Evolutionary conservation across 2,329 filamentous ascomycete species (phyloP).

Genomic region (Exophiala sideris): DNA sequence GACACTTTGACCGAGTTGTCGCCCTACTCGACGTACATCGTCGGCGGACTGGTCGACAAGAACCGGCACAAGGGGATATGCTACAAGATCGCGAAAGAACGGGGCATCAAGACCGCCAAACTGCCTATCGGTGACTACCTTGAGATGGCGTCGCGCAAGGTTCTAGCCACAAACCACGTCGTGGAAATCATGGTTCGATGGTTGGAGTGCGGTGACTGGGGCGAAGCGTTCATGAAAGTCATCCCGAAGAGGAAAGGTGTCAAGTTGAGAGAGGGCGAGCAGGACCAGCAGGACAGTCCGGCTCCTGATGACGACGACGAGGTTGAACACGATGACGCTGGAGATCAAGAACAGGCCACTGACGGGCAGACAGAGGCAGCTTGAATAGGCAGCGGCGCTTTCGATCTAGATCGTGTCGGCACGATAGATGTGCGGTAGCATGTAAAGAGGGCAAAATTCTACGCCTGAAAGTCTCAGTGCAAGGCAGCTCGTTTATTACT

Average conservation of each 20-base stretch:
- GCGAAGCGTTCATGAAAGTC: constrained; percentile 77
- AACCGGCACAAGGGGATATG: constrained; percentile 95
- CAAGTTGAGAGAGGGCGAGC: constrained; percentile 50
- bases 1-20: constrained; percentile 78
- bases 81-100: constrained; percentile 72
- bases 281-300: constrained; percentile 1
- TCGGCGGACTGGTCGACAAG: constrained; percentile 92
- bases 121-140: constrained; percentile 94
- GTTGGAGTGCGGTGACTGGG: constrained; percentile 90
- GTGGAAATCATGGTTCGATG: constrained; percentile 94
- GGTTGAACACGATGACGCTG: constrained; percentile 29
- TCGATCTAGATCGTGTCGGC: no score
- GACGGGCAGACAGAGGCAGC: constrained; percentile 13
- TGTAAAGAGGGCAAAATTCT: no score
- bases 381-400: no score
- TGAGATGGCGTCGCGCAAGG: constrained; percentile 79
- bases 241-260: constrained; percentile 90
- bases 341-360: constrained; percentile 31
- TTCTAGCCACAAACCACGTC: constrained; percentile 92
- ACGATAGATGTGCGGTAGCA: no score
- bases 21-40: constrained; percentile 85
- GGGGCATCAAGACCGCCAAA: constrained; percentile 74
- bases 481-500: no score
- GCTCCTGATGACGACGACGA: constrained; percentile 7
- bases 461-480: no score